These are phyloP conservation scores for Pythium phragmiticola DNA, from an alignment of 352 stramenopile species.

Conservation along the genomic window DNA sequence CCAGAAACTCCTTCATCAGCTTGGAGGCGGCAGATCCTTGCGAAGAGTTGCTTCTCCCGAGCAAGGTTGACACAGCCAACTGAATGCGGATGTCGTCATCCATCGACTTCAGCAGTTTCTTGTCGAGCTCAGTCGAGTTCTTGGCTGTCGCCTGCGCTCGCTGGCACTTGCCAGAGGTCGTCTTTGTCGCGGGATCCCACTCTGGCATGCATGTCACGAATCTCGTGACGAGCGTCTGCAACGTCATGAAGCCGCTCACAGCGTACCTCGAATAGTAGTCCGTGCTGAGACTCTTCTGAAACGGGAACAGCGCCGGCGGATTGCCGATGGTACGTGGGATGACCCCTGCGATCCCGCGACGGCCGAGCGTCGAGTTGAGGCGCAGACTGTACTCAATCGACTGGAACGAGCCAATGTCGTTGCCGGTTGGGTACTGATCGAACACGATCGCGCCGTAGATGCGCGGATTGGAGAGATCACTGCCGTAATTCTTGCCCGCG, in stretches of 20 bases:
- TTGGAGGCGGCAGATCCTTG: conserved; percentile 24
- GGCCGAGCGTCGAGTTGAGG: conserved; percentile 47
- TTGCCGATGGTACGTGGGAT: conserved; percentile 38
- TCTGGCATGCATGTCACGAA: conserved; percentile 60
- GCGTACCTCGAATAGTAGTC: conserved; percentile 50
- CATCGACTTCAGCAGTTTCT: conserved; percentile 34
- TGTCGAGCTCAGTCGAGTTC: conserved; percentile 32
- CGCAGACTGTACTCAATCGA: conserved; percentile 61
- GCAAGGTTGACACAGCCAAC: conserved; percentile 22
- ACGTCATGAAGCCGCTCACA: conserved; percentile 52
- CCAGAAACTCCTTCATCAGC: conserved; percentile 25
- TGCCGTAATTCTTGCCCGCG: conserved; percentile 45
- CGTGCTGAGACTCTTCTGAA: conserved; percentile 36
- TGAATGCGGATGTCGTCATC: conserved; percentile 48
- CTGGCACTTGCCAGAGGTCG: conserved; percentile 46
- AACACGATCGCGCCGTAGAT: conserved; percentile 76
- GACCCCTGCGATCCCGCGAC: conserved; percentile 26
- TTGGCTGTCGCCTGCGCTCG: conserved; percentile 34
- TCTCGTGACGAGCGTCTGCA: conserved; percentile 60
- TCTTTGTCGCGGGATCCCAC: conserved; percentile 40
- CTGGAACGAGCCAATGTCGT: conserved; percentile 37
- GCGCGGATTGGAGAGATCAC: conserved; percentile 39
- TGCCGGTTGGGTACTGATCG: conserved; percentile 33
- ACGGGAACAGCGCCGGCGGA: conserved; percentile 29
- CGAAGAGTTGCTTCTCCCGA: conserved; percentile 17